Evolutionary conservation across 805 yeast species (phyloP).

Genomic region (Starmera caribaea): DNA sequence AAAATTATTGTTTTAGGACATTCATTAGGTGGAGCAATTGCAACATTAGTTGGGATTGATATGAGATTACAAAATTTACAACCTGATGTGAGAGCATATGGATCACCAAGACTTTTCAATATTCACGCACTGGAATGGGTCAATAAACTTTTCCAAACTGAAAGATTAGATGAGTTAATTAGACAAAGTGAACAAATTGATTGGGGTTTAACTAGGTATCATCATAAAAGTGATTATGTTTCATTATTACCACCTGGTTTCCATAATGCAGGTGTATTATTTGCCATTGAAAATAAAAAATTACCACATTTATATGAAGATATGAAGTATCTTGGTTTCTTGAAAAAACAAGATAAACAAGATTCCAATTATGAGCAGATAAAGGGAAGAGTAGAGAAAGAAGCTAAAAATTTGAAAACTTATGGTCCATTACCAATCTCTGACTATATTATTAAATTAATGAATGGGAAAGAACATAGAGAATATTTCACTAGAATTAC

Average conservation of each 20-base stretch:
- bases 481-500: no score
- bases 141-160: slow-evolving; percentile 37
- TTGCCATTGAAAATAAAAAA: slow-evolving; percentile 23
- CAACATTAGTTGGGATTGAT: slow-evolving; percentile 56
- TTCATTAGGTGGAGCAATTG: slow-evolving; percentile 70
- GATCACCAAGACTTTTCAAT: slow-evolving; percentile 61
- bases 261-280: slow-evolving; percentile 25
- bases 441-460: no score
- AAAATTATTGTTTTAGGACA: slow-evolving; percentile 55
- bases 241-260: slow-evolving; percentile 46
- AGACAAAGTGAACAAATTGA: slow-evolving; percentile 4
- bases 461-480: no score
- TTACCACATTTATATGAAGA: slow-evolving; percentile 21
- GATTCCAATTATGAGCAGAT: no score
- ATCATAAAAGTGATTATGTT: slow-evolving; percentile 50
- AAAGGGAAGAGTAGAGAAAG: no score
- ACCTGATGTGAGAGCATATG: slow-evolving; percentile 50
- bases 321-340: no score
- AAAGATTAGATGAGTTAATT: slow-evolving; percentile 15
- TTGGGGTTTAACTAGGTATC: slow-evolving; percentile 42
- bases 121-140: slow-evolving; percentile 39
- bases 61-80: slow-evolving; percentile 42
- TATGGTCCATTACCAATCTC: no score
- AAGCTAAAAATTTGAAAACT: no score
- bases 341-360: no score